Evolutionary conservation across 2,329 filamentous ascomycete genomes (phyloP).

Genomic region (Penicillium verrucosum): DNA sequence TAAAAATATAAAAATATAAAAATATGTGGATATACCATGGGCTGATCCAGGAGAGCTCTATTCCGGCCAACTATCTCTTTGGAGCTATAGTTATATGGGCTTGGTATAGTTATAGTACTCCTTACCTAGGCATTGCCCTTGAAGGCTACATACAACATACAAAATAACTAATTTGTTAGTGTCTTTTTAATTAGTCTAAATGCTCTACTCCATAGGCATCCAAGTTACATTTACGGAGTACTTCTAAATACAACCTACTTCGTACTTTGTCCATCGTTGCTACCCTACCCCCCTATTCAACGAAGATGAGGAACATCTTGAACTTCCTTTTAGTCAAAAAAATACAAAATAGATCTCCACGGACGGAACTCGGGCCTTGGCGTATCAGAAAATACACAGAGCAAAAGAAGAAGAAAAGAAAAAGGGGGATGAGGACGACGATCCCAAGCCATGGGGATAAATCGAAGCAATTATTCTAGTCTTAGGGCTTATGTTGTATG

Average conservation of each 20-base stretch:
- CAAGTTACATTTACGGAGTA: neutral
- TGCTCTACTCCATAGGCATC: neutral
- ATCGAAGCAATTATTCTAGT: conserved; percentile 7
- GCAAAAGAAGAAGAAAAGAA: neutral
- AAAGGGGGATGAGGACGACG: conserved; percentile 7
- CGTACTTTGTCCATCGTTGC: neutral
- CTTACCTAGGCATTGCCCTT: neutral
- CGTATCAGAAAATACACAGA: neutral
- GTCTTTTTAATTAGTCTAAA: neutral
- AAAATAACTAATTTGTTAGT: too few relatives aligned
- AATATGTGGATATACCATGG: conserved; percentile 1
- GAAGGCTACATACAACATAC: too few relatives aligned
- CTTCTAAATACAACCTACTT: neutral
- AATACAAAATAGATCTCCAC: conserved; percentile 7
- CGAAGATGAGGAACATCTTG: conserved; percentile 7
- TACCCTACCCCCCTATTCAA: neutral
- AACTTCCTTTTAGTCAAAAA: conserved; percentile 10
- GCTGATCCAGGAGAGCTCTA: conserved; percentile 9
- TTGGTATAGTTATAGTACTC: too few relatives aligned
- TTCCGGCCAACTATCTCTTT: neutral
- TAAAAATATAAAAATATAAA: neutral
- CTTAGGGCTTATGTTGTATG: neutral
- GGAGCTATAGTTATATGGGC: neutral
- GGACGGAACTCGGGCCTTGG: conserved; percentile 13
- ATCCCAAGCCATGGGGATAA: conserved; percentile 18